Base-by-base conservation (phyloP, 768 basidiomycete genomes). In the Boletus rubroflammeus region DNA sequence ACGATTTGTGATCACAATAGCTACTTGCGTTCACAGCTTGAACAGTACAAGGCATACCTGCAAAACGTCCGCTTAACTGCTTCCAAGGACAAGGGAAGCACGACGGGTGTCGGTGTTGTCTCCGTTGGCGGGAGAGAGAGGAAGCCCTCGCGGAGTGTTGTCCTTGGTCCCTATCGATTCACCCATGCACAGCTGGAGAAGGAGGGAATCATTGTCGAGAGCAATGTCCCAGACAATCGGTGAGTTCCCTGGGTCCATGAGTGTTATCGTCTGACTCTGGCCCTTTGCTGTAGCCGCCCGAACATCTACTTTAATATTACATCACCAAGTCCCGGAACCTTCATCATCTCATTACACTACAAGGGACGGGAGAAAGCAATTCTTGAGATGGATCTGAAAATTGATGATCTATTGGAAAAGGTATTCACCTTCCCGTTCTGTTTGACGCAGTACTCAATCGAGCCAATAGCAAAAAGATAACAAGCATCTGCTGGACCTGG, bases 251-350 rank as follows among this genome's bases (percentile, higher is more conserved):
- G 7, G 13, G 19, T 21, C 15, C 14, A 31, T 17, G 21, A 34
- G 10, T 25, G 28, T 13, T 17, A 6, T 41, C 28, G 4, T 51
- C 53, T 39, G 34, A 47, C 28, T 43, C 26, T 45, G 43, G n/a
- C 49, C 46, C 40, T 19, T 31, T 45, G 47, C 50, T 53, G 6
- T 62, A 97, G 95, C 53, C 93, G 96, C 49, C 90, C 94, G 35
- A 96, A 97, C 71, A 98, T 98, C 62, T 98, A 95, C 76, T 98
- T 98, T 83, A 98, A 95, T 67, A 94, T 99, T 70, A 95, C 91
- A 26, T 98, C 95, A 32, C 97, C 97, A 2, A 91, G 93, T 8
- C 96, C 97, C 0, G 97, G 97, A 44, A 97, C 97, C 9, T 99
- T 98, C 73, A 95, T 99, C 70, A 99, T 99, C 60, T 97, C 96